These are phyloP conservation scores for Colletotrichum sublineola DNA, from an alignment of 2,329 filamentous ascomycete genomes.

Conservation along the genomic window DNA sequence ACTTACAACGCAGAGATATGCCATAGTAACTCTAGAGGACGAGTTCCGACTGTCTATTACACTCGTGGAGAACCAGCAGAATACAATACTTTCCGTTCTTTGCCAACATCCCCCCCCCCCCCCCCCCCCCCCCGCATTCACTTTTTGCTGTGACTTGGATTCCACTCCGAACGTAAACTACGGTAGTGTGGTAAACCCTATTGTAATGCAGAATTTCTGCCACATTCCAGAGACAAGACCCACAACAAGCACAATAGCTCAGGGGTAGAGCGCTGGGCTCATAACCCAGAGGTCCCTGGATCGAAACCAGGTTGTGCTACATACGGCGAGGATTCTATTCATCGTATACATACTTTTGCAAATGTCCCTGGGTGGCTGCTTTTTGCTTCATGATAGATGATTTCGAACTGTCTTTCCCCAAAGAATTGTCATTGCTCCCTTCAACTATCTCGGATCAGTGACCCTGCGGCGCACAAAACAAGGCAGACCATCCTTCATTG, in stretches of 20 bases:
- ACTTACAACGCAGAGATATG: neutral
- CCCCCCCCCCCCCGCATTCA: no score
- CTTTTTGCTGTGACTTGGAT: neutral
- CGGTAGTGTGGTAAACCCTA: neutral
- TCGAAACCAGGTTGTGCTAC: neutral
- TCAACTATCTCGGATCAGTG: neutral
- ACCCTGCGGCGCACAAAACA: slow-evolving; percentile 51
- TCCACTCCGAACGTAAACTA: neutral
- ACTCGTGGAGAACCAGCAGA: neutral
- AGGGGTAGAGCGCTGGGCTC: slow-evolving; percentile 43
- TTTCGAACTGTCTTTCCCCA: no score
- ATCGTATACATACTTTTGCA: no score
- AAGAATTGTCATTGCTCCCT: neutral
- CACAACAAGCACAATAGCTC: slow-evolving; percentile 17
- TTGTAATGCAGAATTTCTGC: neutral
- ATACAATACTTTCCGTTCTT: neutral
- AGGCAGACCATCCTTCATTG: slow-evolving; percentile 73
- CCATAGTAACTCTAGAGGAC: neutral
- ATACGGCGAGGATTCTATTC: no score
- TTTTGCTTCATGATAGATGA: neutral
- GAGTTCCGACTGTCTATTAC: neutral
- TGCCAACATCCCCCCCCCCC: neutral
- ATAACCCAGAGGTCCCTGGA: slow-evolving; percentile 42
- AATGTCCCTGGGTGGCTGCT: fast-evolving
- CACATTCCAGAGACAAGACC: neutral